phyloP scores from a whole-genome alignment of 2,329 filamentous ascomycete genomes.

The Aspergillus fumigatiaffinis region DNA sequence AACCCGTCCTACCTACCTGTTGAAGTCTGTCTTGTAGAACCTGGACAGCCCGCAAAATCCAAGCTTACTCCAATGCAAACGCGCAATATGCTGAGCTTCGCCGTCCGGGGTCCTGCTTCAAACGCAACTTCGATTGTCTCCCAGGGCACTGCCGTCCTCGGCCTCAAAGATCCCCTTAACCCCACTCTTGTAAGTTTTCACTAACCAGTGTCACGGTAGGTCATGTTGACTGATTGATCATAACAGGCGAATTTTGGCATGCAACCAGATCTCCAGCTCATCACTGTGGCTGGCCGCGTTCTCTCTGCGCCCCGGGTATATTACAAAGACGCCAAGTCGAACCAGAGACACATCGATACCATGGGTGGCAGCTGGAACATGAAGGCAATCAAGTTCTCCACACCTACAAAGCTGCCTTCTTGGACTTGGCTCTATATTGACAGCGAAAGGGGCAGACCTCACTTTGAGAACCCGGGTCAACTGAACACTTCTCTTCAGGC shows the following conservation, averaged over 20 bases:
- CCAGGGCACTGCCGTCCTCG: conserved; percentile 53
- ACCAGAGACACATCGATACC: conserved; percentile 14
- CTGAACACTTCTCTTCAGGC: conserved; percentile 10
- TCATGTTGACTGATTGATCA: not conserved
- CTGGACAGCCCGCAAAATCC: conserved; percentile 60
- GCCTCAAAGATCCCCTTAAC: conserved; percentile 47
- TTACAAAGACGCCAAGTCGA: conserved; percentile 47
- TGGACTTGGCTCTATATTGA: conserved; percentile 31
- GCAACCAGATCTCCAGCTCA: conserved; percentile 43
- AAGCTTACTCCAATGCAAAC: conserved; percentile 62
- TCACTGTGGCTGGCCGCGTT: conserved; percentile 70
- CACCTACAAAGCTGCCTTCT: conserved; percentile 36
- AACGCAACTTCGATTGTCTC: conserved; percentile 65
- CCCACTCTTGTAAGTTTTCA: conserved; percentile 41
- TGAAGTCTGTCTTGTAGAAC: conserved; percentile 60
- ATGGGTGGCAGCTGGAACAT: conserved; percentile 69
- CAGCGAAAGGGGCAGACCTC: not conserved
- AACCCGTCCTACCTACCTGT: conserved; percentile 63
- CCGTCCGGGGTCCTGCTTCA: conserved; percentile 61
- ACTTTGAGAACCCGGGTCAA: conserved; percentile 6
- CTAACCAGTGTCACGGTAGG: not conserved
- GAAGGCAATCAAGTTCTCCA: conserved; percentile 53
- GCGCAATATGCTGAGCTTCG: conserved; percentile 65
- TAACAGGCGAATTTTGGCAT: conserved; percentile 58
- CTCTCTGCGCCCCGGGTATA: conserved; percentile 57